A percentile compares a stretch with the other conserved stretches of the same genome.
phyloP scores from a whole-genome alignment of 768 basidiomycete species.

The Lentinula sp. region DNA sequence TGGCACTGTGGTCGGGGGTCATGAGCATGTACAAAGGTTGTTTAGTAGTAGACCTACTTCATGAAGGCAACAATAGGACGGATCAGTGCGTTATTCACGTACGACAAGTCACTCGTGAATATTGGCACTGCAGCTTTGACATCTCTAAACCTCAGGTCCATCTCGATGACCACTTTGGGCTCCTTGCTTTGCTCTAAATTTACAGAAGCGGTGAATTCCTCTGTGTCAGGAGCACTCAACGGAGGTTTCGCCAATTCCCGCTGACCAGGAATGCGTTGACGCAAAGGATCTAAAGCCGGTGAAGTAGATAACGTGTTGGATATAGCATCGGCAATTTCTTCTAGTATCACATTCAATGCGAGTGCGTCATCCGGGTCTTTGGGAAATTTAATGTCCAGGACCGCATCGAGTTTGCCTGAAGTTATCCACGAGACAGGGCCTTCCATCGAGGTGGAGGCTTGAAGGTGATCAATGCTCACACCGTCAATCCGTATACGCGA shows the following conservation, averaged over 20 bases:
- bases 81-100: constrained; percentile 89
- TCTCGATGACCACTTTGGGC: constrained; percentile 71
- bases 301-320: constrained; percentile 52
- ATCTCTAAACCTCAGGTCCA: constrained; percentile 92
- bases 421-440: constrained; percentile 98
- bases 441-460: constrained; percentile 72
- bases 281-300: constrained; percentile 27
- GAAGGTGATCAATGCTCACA: constrained; percentile 92
- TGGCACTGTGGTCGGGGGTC: constrained; percentile 51
- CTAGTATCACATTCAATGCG: constrained; percentile 75
- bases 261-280: constrained; percentile 75
- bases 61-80: constrained; percentile 97
- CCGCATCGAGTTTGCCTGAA: constrained; percentile 93
- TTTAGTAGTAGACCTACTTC: constrained; percentile 56
- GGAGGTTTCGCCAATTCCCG: constrained; percentile 83
- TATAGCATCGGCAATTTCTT: constrained; percentile 88
- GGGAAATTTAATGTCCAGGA: constrained; percentile 97
- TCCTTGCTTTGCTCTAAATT: constrained; percentile 26
- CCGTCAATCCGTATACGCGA: constrained; percentile 96
- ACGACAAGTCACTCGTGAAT: constrained; percentile 83
- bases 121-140: constrained; percentile 93
- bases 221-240: constrained; percentile 60
- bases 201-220: constrained; percentile 21
- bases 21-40: constrained; percentile 2
- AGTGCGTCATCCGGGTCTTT: constrained; percentile 63